Evolutionary conservation across 805 yeast species (phyloP).

Genomic region (Pichia heedii): DNA sequence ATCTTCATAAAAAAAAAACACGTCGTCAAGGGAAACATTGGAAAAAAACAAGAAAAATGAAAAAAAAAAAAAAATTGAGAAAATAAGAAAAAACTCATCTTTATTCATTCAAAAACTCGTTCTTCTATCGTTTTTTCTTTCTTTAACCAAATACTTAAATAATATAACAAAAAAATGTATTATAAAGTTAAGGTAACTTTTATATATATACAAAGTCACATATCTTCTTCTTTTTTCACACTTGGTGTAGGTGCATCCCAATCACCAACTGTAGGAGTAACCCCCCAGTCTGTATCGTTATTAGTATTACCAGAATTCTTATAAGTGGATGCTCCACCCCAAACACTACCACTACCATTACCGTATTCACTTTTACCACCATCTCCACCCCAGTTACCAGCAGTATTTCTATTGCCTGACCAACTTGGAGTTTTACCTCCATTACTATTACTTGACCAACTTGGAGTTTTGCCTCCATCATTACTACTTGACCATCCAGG

Average conservation of each 20-base stretch:
- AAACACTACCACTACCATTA: conserved; percentile 13
- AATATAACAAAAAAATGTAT: too few species aligned
- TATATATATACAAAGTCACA: too few species aligned
- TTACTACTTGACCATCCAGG: conserved; percentile 11
- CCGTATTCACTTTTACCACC: conserved; percentile 24
- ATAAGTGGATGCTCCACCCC: conserved; percentile 30
- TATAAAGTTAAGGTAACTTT: too few species aligned
- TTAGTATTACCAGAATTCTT: conserved; percentile 21
- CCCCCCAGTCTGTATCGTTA: conserved; percentile 28
- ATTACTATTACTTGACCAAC: conserved; percentile 35
- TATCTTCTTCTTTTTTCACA: conserved; percentile 20
- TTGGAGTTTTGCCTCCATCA: conserved; percentile 40
- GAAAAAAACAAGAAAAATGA: neutral
- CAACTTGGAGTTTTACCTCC: conserved; percentile 37
- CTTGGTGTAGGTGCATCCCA: conserved; percentile 41
- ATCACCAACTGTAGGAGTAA: conserved; percentile 38
- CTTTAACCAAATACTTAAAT: too few species aligned
- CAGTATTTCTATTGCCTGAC: conserved; percentile 27
- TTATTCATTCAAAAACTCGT: too few species aligned
- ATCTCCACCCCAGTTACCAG: conserved; percentile 33
- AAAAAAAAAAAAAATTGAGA: too few species aligned
- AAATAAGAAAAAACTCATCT: too few species aligned
- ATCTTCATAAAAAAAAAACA: too few species aligned
- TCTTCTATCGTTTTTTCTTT: too few species aligned
- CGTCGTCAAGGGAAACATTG: neutral